phyloP scores from a whole-genome alignment of 2,329 filamentous ascomycete genomes.

The Ilyonectria mors-panacis region DNA sequence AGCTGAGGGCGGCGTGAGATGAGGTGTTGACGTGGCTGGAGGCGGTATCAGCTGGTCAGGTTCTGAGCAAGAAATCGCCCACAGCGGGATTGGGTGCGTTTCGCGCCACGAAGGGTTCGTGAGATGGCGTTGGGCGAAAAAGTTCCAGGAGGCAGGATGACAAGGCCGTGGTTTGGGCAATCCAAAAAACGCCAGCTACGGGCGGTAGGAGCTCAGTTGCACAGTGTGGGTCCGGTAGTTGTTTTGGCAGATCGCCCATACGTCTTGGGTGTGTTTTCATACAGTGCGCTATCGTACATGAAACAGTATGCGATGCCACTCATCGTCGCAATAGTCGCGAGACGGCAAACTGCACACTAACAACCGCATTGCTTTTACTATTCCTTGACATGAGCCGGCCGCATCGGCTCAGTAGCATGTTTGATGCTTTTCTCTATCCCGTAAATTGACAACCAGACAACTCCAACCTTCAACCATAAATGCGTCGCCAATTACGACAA shows the following conservation, averaged over 20 bases:
- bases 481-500: conserved; percentile 33
- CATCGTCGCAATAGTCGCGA: conserved; percentile 19
- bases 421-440: conserved; percentile 43
- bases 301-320: conserved; percentile 40
- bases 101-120: conserved; percentile 8
- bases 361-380: neutral
- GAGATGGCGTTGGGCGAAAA: conserved; percentile 28
- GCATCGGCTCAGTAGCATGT: conserved; percentile 29
- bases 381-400: conserved; percentile 18
- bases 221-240: conserved; percentile 40
- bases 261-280: neutral
- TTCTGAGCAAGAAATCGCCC: conserved; percentile 1
- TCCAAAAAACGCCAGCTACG: conserved; percentile 46
- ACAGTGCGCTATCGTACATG: conserved; percentile 36
- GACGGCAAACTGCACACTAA: conserved; percentile 6
- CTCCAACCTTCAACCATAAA: conserved; percentile 41
- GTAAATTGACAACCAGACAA: conserved; percentile 42
- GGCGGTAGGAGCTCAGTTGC: conserved; percentile 39
- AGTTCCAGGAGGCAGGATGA: conserved; percentile 24
- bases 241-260: neutral
- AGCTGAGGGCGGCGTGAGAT: conserved; percentile 20
- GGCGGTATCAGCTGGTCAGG: neutral
- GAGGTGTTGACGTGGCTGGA: neutral
- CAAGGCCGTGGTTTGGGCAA: conserved; percentile 26
- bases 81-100: neutral